phyloP scores from a whole-genome alignment of 2,329 filamentous ascomycete species.

The Paramyrothecium roridum region DNA sequence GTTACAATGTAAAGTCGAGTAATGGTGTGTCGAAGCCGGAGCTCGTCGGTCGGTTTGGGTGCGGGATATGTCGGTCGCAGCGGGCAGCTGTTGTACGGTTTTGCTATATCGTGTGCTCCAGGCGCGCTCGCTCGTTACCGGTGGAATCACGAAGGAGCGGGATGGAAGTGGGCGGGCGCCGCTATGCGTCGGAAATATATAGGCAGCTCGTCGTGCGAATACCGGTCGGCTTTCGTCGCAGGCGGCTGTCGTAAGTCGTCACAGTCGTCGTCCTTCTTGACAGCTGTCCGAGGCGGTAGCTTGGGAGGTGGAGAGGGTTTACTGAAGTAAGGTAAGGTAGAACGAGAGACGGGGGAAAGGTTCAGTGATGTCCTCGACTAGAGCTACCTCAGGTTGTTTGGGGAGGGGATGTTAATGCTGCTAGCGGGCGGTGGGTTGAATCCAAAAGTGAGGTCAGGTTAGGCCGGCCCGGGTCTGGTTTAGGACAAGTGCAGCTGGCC shows the following conservation, averaged over 20 bases:
- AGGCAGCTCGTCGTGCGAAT: not conserved
- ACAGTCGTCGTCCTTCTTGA: no score
- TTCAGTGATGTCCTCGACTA: not conserved
- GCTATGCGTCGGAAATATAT: not conserved
- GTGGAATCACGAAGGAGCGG: not conserved
- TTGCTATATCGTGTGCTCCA: not conserved
- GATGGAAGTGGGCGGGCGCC: not conserved
- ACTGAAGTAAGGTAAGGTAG: no score
- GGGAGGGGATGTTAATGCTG: not conserved
- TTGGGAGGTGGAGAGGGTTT: not conserved
- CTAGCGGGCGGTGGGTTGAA: not conserved
- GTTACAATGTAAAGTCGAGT: no score
- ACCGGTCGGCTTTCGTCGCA: not conserved
- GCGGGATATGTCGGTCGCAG: no score
- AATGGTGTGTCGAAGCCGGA: no score
- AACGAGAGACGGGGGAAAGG: not conserved
- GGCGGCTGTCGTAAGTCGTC: not conserved
- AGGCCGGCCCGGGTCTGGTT: not conserved
- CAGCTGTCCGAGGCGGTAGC: not conserved
- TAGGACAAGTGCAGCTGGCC: not conserved
- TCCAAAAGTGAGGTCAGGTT: not conserved
- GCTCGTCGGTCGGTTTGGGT: no score
- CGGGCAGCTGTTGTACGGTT: no score
- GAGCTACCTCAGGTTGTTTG: not conserved
- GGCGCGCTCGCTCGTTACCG: not conserved